Evolutionary conservation across 208 protist species (phyloP).

Genomic region (Crithidia fasciculata): DNA sequence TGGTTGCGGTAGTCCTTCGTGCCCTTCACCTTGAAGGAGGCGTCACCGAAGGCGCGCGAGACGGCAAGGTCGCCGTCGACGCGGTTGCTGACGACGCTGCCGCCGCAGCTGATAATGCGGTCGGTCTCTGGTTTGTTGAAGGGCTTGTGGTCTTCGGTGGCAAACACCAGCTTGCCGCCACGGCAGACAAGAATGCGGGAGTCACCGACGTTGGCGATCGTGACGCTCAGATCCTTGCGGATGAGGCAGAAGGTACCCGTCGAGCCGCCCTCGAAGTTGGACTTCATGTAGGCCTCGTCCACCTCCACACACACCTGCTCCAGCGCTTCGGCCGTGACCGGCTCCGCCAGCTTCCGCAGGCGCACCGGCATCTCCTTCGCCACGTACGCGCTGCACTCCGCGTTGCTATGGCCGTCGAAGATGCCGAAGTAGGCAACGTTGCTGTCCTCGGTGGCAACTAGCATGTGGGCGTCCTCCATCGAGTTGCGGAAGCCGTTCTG

Average conservation of each 20-base stretch:
- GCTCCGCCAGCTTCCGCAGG: constrained; percentile 56
- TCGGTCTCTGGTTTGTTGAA: constrained; percentile 62
- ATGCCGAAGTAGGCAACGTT: constrained; percentile 77
- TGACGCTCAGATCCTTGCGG: constrained; percentile 55
- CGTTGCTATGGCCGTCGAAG: constrained; percentile 92
- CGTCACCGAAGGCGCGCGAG: constrained; percentile 93
- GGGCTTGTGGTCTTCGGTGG: constrained; percentile 93
- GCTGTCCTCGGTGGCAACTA: constrained; percentile 36
- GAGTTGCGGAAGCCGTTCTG: constrained; percentile 85
- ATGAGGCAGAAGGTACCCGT: constrained; percentile 88
- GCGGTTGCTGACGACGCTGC: constrained; percentile 84
- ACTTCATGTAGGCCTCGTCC: constrained; percentile 78
- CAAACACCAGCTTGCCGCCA: constrained; percentile 66
- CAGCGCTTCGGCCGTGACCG: constrained; percentile 61
- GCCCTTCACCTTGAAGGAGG: constrained; percentile 83
- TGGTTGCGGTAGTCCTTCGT: constrained; percentile 72
- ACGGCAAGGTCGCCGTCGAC: constrained; percentile 95
- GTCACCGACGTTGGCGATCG: constrained; percentile 92
- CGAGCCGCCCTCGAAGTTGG: constrained; percentile 67
- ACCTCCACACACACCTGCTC: constrained; percentile 77
- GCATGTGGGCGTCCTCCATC: constrained; percentile 92
- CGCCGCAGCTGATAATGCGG: constrained; percentile 89
- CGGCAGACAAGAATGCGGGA: constrained; percentile 83
- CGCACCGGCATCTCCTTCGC: constrained; percentile 57
- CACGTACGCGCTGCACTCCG: constrained; percentile 79